phyloP scores from a whole-genome alignment of 768 basidiomycete species.

The Lanmaoa rubissima region DNA sequence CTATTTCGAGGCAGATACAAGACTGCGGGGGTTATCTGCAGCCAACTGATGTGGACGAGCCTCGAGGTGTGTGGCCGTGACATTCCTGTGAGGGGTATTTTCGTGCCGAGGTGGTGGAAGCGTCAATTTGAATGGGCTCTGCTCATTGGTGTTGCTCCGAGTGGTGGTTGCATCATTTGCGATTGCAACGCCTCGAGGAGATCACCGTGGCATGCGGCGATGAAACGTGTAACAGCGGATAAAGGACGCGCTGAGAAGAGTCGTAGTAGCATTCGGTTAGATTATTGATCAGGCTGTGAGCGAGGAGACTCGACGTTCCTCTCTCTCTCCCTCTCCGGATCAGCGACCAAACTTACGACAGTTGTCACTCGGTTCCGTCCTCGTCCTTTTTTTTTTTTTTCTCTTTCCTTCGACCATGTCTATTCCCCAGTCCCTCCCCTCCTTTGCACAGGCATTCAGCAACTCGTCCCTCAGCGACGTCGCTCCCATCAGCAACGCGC shows the following conservation, averaged over 20 bases:
- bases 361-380: conserved; percentile 19
- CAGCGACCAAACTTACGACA: too few species aligned
- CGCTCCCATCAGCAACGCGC: conserved; percentile 49
- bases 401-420: conserved; percentile 35
- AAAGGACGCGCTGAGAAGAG: too few species aligned
- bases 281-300: neutral
- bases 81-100: neutral
- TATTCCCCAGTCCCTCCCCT: conserved; percentile 64
- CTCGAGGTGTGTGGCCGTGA: conserved; percentile 6
- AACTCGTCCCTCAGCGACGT: conserved; percentile 51
- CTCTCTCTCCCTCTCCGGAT: too few species aligned
- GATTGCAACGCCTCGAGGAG: conserved; percentile 1
- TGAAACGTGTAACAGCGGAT: too few species aligned
- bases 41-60: neutral
- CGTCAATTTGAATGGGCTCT: neutral
- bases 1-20: too few species aligned
- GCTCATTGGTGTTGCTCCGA: conserved; percentile 10
- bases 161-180: neutral
- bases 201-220: neutral
- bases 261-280: neutral
- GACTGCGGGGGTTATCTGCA: neutral
- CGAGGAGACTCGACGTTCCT: neutral
- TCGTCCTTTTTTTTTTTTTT: neutral
- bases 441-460: conserved; percentile 77
- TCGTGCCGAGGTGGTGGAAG: conserved; percentile 2